Percentiles rank a stretch among this genome's conserved stretches.
These are phyloP conservation scores for Phascolomyces articulosus DNA, from an alignment of 371 early-diverging fungal genomes.

Conservation along the genomic window DNA sequence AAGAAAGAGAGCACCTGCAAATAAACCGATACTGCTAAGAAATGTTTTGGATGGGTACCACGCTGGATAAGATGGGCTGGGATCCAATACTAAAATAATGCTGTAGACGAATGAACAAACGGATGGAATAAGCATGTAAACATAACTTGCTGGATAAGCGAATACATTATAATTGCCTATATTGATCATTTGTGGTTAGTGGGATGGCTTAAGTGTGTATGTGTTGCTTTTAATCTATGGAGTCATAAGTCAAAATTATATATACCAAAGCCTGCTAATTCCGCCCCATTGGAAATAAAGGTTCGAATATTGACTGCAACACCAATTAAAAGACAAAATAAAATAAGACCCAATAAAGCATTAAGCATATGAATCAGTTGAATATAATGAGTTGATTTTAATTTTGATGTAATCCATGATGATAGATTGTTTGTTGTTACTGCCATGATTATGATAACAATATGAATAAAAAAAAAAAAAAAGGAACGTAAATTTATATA, in stretches of 20 bases:
- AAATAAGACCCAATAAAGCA: slow-evolving; percentile 13
- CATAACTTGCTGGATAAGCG: slow-evolving; percentile 46
- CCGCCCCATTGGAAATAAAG: slow-evolving; percentile 34
- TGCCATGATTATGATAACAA: neutral
- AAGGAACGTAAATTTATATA: no score
- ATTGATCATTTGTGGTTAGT: no score
- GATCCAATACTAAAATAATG: slow-evolving; percentile 33
- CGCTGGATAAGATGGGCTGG: slow-evolving; percentile 34
- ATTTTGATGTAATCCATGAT: neutral
- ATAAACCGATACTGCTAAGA: slow-evolving; percentile 21
- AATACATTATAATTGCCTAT: slow-evolving; percentile 41
- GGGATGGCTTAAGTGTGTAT: no score
- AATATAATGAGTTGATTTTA: slow-evolving; percentile 15
- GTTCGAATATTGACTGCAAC: slow-evolving; percentile 25
- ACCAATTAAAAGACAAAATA: slow-evolving; percentile 22
- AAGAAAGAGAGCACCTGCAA: slow-evolving; percentile 26
- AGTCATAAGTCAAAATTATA: neutral
- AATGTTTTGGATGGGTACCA: slow-evolving; percentile 47
- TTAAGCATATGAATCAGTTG: slow-evolving; percentile 21
- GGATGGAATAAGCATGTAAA: slow-evolving; percentile 45
- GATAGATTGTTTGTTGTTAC: neutral
- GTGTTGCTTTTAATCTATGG: no score
- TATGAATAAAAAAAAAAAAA: no score
- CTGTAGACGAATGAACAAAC: slow-evolving; percentile 33
- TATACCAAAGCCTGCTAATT: slow-evolving; percentile 40